A percentile compares a stretch with the other conserved stretches of the same genome.
Conservation (phyloP, 2,329 filamentous ascomycete genomes). For the Sordariomycetes sp. region DNA sequence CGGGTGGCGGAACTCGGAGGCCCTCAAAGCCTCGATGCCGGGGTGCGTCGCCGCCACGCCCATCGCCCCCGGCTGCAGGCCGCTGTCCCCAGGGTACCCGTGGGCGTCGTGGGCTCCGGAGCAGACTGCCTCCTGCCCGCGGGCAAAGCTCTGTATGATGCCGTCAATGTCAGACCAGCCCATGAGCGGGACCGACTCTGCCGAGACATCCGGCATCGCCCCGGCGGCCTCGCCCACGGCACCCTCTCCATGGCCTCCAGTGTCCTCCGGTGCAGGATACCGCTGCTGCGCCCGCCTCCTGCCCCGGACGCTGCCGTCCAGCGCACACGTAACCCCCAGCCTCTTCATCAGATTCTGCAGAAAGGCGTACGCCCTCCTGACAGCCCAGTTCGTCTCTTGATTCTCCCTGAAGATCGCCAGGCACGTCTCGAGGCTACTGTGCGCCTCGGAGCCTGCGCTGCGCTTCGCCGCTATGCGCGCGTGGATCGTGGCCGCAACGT, state of each 20-base stretch:
- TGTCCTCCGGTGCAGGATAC: neutral
- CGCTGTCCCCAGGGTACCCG: neutral
- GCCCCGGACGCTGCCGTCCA: neutral
- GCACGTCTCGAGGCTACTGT: constrained; percentile 26
- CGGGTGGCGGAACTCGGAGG: neutral
- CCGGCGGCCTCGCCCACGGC: neutral
- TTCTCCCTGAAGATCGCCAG: constrained; percentile 32
- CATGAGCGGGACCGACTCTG: constrained; percentile 3
- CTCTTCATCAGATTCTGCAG: constrained; percentile 30
- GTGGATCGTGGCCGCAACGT: constrained; percentile 38
- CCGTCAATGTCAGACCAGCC: constrained; percentile 19
- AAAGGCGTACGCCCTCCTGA: constrained; percentile 28
- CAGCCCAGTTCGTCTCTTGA: constrained; percentile 34
- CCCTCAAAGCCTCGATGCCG: neutral
- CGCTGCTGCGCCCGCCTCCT: neutral
- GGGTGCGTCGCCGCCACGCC: neutral
- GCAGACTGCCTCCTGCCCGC: constrained; percentile 8
- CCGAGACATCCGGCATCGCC: neutral
- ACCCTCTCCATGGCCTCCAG: neutral
- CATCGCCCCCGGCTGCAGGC: neutral
- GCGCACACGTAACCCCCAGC: constrained; percentile 14
- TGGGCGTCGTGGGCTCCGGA: neutral
- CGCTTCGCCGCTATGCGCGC: constrained; percentile 34
- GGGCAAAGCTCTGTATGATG: constrained; percentile 20
- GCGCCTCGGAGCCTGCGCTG: constrained; percentile 21